These are phyloP conservation scores for Kodamaea sp. DNA, from an alignment of 1,139 yeast genomes.

Conservation along the genomic window DNA sequence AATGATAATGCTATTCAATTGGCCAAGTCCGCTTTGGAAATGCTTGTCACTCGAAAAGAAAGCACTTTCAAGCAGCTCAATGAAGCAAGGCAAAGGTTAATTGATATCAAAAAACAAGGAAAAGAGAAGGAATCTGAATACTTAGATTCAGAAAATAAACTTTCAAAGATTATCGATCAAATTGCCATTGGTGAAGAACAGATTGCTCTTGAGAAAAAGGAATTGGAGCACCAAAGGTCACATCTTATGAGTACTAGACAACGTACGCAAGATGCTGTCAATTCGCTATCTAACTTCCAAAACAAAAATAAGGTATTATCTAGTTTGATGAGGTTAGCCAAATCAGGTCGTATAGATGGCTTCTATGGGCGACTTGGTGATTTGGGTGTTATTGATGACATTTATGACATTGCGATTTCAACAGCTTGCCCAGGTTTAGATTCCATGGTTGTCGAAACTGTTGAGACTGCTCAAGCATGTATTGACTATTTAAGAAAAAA, in stretches of 20 bases:
- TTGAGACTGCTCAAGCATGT: slow-evolving; percentile 89
- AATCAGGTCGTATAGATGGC: slow-evolving; percentile 81
- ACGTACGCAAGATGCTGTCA: slow-evolving; percentile 61
- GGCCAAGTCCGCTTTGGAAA: slow-evolving; percentile 60
- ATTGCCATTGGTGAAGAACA: slow-evolving; percentile 58
- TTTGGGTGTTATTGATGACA: slow-evolving; percentile 80
- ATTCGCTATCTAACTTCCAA: slow-evolving; percentile 52
- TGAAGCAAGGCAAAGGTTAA: slow-evolving; percentile 46
- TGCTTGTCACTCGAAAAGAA: slow-evolving; percentile 49
- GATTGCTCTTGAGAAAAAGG: slow-evolving; percentile 44
- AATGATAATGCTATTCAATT: slow-evolving; percentile 66
- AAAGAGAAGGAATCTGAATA: slow-evolving; percentile 48
- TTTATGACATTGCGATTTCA: slow-evolving; percentile 88
- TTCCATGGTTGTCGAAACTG: slow-evolving; percentile 91
- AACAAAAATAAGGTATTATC: slow-evolving; percentile 72
- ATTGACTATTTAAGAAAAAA: slow-evolving; percentile 82
- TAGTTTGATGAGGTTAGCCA: slow-evolving; percentile 65
- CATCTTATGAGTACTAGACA: slow-evolving; percentile 57
- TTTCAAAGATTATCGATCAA: slow-evolving; percentile 49
- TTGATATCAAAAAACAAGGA: slow-evolving; percentile 50
- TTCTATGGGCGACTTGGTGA: slow-evolving; percentile 91
- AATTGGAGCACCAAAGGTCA: slow-evolving; percentile 50
- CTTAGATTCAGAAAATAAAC: slow-evolving; percentile 39
- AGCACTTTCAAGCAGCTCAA: slow-evolving; percentile 44
- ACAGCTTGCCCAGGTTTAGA: slow-evolving; percentile 93